These are phyloP conservation scores for Nakaseomyces delphensis DNA, from an alignment of 1,139 yeast genomes.

Conservation along the genomic window DNA sequence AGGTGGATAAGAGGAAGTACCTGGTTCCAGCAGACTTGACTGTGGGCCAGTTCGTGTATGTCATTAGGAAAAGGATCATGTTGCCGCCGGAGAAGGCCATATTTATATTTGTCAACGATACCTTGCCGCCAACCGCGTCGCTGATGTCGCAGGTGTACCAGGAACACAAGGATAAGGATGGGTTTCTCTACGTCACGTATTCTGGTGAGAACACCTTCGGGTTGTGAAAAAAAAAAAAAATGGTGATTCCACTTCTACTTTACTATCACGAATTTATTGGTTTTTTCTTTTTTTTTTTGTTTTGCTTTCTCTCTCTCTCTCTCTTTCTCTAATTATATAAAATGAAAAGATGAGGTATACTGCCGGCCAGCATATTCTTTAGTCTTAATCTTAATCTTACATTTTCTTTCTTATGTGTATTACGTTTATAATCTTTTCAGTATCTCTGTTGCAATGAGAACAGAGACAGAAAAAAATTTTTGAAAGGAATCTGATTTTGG, in stretches of 20 bases:
- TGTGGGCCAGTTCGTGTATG: constrained; percentile 96
- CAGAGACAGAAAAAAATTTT: too few relatives aligned
- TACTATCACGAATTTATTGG: not conserved
- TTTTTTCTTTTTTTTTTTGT: not conserved
- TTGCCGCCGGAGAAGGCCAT: constrained; percentile 97
- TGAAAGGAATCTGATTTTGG: too few relatives aligned
- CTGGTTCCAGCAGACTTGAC: constrained; percentile 93
- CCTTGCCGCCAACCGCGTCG: constrained; percentile 96
- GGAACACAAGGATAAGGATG: constrained; percentile 96
- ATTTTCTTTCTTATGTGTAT: too few relatives aligned
- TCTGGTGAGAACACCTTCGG: constrained; percentile 85
- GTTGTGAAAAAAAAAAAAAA: not conserved
- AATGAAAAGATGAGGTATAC: too few relatives aligned
- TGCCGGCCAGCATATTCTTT: too few relatives aligned
- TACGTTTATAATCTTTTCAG: too few relatives aligned
- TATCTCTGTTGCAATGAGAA: too few relatives aligned
- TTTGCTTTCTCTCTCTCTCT: too few relatives aligned
- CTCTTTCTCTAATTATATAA: too few relatives aligned
- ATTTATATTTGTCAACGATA: constrained; percentile 91
- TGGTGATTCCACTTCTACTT: not conserved
- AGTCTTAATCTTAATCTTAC: too few relatives aligned
- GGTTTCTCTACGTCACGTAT: constrained; percentile 87
- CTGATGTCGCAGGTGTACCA: constrained; percentile 90
- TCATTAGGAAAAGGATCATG: constrained; percentile 90
- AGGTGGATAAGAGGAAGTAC: constrained; percentile 93